Evolutionary conservation across 2,329 filamentous ascomycete genomes (phyloP), one percentile per base, ranked within the genome.

Genomic region (Colletotrichum paranaense): DNA sequence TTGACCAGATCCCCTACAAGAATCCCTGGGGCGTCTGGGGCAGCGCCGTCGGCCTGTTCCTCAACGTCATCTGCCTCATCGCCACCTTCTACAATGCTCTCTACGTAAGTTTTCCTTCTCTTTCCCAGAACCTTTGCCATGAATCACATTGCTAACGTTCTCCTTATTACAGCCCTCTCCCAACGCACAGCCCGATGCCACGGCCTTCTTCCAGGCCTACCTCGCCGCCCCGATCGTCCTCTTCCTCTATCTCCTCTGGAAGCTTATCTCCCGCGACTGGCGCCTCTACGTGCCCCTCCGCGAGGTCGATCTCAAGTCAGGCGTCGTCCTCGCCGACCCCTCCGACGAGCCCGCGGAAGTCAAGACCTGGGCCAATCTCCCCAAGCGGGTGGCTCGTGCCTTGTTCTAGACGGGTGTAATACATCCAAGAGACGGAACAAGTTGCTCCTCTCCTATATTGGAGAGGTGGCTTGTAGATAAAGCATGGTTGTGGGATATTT

Each of bases 61-160:
- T 96, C 78, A 93, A 94, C 82, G 77, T 86, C 24, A 80, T 95
- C 9, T 91, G 93, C 67, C 85, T 96, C 55, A 84, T 94, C 49
- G 93, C 92, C 7, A 92, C 93, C 66, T 93, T 94, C 80, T 94
- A 92, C 88, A 90, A 89, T 67, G 90, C 90, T 8, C 88, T 94
- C 60, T 91, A 85, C 72, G 83, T 85, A 78, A 81, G 84, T 79
- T 32, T 4, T 42, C 14, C 14, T 12, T 1, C 19, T 19, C 11
- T 8, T 24, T 16, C 59, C 19, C 6, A 8, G 14, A n/a, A 5
- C 19, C 2, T 11, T 11, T 19, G 9, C 1, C 49, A 9, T 28
- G 24, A 26, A 35, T 42, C 6, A 24, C 55, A 53, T 16, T 30
- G 22, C 56, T 73, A 60, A 73, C 30, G 56, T 14, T 49, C 5